phyloP scores from a whole-genome alignment of 345 rosid species.

The Toxicodendron radicans region DNA sequence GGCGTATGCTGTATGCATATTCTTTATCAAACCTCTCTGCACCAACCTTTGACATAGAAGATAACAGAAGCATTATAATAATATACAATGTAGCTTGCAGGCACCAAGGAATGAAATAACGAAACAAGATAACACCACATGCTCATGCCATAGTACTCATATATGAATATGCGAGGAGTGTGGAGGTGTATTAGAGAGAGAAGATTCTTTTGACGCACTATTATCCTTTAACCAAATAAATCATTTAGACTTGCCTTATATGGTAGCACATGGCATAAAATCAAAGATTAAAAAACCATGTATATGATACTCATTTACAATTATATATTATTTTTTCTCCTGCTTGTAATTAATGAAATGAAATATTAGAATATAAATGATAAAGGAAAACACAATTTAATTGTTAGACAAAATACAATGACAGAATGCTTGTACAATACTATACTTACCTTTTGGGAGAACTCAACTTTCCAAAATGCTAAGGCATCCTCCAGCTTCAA shows the following conservation, averaged over 20 bases:
- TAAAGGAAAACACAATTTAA: neutral
- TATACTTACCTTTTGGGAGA: conserved; percentile 66
- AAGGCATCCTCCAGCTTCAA: conserved; percentile 91
- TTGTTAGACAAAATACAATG: neutral
- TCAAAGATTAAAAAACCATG: conserved; percentile 2
- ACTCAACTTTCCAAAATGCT: conserved; percentile 94
- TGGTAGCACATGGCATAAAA: neutral
- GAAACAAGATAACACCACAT: conserved; percentile 1
- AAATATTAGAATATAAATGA: neutral
- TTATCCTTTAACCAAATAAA: conserved; percentile 3
- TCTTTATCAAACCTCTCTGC: conserved; percentile 91
- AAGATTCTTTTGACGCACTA: neutral
- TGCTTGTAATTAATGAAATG: neutral
- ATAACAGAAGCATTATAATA: neutral
- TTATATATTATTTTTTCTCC: neutral
- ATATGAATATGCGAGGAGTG: neutral
- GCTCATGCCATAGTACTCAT: neutral
- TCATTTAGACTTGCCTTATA: neutral
- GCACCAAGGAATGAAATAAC: conserved; percentile 4
- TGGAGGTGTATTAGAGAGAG: neutral
- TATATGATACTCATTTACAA: neutral
- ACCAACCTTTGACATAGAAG: conserved; percentile 55
- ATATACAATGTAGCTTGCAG: neutral
- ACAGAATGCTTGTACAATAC: neutral
- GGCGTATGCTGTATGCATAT: conserved; percentile 85